Base-by-base conservation (phyloP, 306 rosid genomes). In the Delonix regia region DNA sequence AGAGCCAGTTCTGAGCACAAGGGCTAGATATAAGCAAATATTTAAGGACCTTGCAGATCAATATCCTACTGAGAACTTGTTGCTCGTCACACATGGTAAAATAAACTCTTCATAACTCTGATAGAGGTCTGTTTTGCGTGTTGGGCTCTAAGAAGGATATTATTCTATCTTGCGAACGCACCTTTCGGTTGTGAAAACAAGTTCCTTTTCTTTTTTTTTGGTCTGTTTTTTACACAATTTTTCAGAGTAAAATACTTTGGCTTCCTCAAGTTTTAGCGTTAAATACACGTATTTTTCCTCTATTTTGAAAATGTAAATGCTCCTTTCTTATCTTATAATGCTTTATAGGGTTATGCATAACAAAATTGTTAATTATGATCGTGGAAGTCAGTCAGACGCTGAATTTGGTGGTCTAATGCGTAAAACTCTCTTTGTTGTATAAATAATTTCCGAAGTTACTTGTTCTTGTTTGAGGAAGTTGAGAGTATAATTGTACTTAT, bases 21-120 rank as follows among this genome's bases (percentile, higher is more conserved):
- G 86, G 67, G 66, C 57, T 13, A 86, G 97, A 85, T 95, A 89
- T 76, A 81, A 81, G n/a, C 74, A 87, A 27, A 49, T 86, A 59
- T 38, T 92, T 71, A 73, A 86, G 84, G 85, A 81, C 30, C 95
- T 92, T 74, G 95, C 98, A 0, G 89, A 95, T 81, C 88, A 86
- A 68, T 85, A 82, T 78, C 92, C 94, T 12, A 60, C 76, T 1
- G 84, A 95, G 61, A 95, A 92, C 78, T 87, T 95, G 82, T 86
- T 95, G 33, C 89, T 88, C 52, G 86, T 92, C 68, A 92, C 97
- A 51, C 99, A 77, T 30, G 41, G 66, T 60, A 52, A 24, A 13
- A 7, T 25, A 7, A 45, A 25, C 48, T 75, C 24, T 38, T 33
- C 48, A 16, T 77, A 22, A 44, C 22, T 36, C 5, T 14, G 24